Percentiles rank a stretch among this genome's conserved stretches.
phyloP scores from a whole-genome alignment of 805 yeast species.

The Tetrapisispora iriomotensis region DNA sequence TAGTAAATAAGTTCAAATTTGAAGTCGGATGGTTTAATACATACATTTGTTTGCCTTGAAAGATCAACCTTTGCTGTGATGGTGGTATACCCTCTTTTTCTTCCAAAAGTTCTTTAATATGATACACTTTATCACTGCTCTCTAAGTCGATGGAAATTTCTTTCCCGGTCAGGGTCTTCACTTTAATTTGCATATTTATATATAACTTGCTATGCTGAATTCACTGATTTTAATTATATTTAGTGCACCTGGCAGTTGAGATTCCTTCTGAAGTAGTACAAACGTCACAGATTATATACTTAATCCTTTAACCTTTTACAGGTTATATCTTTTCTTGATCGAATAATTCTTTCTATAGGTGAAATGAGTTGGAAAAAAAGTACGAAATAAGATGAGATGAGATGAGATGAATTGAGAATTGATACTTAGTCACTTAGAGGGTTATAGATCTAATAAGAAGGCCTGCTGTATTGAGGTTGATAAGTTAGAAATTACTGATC shows the following conservation, averaged over 20 bases:
- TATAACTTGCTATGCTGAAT: no score
- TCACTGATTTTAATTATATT: no score
- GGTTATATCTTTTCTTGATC: no score
- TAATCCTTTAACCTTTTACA: no score
- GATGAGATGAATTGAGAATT: not conserved
- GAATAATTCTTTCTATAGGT: no score
- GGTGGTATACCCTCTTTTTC: slow-evolving; percentile 98
- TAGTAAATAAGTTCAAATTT: not conserved
- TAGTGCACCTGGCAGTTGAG: no score
- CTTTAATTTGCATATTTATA: slow-evolving; percentile 25
- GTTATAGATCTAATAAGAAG: not conserved
- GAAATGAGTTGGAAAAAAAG: no score
- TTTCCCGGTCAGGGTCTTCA: slow-evolving; percentile 26
- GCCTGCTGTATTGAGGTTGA: not conserved
- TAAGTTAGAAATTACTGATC: no score
- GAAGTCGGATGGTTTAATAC: slow-evolving; percentile 20
- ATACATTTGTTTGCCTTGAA: slow-evolving; percentile 81
- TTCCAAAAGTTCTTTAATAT: slow-evolving; percentile 84
- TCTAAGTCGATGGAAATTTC: slow-evolving; percentile 31
- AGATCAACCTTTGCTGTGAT: slow-evolving; percentile 84
- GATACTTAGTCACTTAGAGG: not conserved
- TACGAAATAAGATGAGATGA: not conserved
- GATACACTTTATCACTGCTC: slow-evolving; percentile 37
- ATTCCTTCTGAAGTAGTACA: no score
- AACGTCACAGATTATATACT: no score